phyloP scores from a whole-genome alignment of 1,284 basidiomycete genomes.

The Pseudomicrostroma phylloplanum region DNA sequence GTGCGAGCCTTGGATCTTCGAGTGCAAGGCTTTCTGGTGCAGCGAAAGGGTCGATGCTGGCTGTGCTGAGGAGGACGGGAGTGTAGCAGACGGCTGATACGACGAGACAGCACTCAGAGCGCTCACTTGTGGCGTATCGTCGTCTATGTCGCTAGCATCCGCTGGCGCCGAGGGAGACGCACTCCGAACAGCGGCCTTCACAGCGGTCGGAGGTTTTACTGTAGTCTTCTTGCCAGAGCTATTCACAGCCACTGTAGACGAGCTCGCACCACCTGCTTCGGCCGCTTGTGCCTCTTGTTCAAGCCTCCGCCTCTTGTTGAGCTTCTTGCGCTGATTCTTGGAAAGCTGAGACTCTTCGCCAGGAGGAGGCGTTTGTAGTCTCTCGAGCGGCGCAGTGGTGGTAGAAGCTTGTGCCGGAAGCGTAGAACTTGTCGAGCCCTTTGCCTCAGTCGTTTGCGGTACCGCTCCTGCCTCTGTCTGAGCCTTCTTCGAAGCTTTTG shows the following conservation, averaged over 20 bases:
- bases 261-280: neutral
- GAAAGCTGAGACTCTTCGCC: conserved; percentile 5
- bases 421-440: neutral
- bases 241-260: conserved; percentile 14
- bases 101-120: neutral
- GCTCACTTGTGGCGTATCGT: neutral
- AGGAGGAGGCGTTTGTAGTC: neutral
- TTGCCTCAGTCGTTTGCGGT: neutral
- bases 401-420: neutral
- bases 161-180: neutral
- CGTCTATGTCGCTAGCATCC: too few relatives aligned
- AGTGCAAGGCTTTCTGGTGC: conserved; percentile 22
- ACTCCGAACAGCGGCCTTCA: neutral
- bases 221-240: neutral
- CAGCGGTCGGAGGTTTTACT: neutral
- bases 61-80: neutral
- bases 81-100: neutral
- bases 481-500: conserved; percentile 1
- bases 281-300: conserved; percentile 5
- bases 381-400: neutral
- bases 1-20: conserved; percentile 43
- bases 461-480: conserved; percentile 5
- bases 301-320: conserved; percentile 13
- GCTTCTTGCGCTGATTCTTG: conserved; percentile 14
- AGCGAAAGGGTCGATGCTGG: neutral